phyloP scores from a whole-genome alignment of 176 grass and related monocot genomes.

The Oryza punctata region DNA sequence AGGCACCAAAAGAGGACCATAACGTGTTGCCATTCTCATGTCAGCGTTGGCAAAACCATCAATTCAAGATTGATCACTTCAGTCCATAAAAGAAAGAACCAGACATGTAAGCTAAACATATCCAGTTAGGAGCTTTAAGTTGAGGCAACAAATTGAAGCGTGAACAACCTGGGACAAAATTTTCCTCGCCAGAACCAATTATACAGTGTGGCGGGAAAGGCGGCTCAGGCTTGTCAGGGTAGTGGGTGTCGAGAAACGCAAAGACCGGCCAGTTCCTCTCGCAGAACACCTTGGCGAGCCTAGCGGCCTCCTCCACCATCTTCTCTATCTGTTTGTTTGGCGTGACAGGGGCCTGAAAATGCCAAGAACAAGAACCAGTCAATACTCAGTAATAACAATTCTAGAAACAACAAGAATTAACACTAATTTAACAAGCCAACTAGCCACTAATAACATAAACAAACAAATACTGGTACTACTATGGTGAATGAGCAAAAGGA shows the following conservation, averaged over 20 bases:
- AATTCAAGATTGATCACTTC: slow-evolving; percentile 10
- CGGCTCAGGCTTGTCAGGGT: slow-evolving; percentile 73
- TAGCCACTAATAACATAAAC: not conserved
- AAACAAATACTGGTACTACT: not conserved
- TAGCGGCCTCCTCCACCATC: slow-evolving; percentile 78
- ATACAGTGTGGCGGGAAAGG: slow-evolving; percentile 95
- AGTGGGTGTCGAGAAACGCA: slow-evolving; percentile 75
- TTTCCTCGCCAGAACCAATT: slow-evolving; percentile 83
- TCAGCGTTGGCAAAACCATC: not conserved
- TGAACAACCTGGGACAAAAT: slow-evolving; percentile 73
- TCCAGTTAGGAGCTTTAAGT: not conserved
- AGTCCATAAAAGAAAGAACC: not conserved
- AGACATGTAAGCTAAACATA: not conserved
- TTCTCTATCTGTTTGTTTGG: slow-evolving; percentile 80
- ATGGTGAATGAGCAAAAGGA: not conserved
- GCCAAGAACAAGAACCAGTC: not conserved
- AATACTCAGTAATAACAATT: not conserved
- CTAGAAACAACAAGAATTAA: not conserved
- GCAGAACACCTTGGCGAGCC: slow-evolving; percentile 76
- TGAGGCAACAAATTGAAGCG: not conserved
- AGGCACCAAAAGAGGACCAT: not conserved
- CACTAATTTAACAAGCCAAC: not conserved
- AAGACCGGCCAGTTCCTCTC: slow-evolving; percentile 78
- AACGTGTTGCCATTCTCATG: not conserved
- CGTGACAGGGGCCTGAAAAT: slow-evolving; percentile 68